These are phyloP conservation scores for Nigrospora sphaerica DNA, from an alignment of 2,329 filamentous ascomycete species.

Conservation along the genomic window DNA sequence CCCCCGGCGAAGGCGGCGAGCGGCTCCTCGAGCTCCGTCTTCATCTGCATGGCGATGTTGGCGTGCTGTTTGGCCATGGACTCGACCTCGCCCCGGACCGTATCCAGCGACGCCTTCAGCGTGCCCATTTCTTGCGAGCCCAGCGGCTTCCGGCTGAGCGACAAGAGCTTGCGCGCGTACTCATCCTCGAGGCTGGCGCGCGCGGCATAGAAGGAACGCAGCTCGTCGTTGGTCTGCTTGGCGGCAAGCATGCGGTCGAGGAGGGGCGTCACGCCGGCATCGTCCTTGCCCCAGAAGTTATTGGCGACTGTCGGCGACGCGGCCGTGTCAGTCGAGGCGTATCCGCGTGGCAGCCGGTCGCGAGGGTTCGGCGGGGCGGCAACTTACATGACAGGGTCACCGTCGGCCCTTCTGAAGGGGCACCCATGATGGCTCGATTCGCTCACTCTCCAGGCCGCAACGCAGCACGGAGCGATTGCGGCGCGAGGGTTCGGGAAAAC, in stretches of 20 bases:
- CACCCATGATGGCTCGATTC: conserved; percentile 4
- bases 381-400: conserved; percentile 53
- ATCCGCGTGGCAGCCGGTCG: neutral
- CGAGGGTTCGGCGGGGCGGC: neutral
- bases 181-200: conserved; percentile 95
- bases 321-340: neutral
- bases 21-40: conserved; percentile 89
- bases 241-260: conserved; percentile 91
- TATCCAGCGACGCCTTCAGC: conserved; percentile 77
- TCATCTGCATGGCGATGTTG: conserved; percentile 88
- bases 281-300: conserved; percentile 99
- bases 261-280: conserved; percentile 87
- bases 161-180: conserved; percentile 82
- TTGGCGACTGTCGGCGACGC: conserved; percentile 66
- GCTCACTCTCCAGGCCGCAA: too few species aligned
- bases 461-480: too few species aligned
- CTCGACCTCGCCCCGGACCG: conserved; percentile 82
- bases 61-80: conserved; percentile 91
- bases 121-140: conserved; percentile 84
- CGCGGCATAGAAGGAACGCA: conserved; percentile 85
- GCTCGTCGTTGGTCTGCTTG: conserved; percentile 89
- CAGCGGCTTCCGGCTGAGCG: conserved; percentile 78
- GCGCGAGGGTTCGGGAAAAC: too few species aligned
- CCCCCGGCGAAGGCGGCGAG: conserved; percentile 84
- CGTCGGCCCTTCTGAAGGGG: conserved; percentile 47